Evolutionary conservation across 805 yeast genomes (phyloP).

Genomic region (Zygosaccharomyces kombuchaensis): DNA sequence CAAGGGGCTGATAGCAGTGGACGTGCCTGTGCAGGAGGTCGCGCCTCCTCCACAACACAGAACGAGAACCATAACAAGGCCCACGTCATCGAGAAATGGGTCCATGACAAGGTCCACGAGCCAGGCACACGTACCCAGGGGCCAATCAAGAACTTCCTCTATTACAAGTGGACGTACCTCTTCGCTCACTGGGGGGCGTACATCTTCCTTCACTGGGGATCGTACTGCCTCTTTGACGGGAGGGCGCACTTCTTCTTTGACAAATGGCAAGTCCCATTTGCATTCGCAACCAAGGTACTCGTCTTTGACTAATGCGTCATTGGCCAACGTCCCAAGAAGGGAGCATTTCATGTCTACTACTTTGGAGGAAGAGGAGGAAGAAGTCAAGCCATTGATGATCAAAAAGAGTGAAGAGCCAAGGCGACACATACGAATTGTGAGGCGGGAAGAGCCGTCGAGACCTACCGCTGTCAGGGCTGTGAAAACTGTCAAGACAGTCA

Average conservation of each 20-base stretch:
- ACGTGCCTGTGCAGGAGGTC: slow-evolving; percentile 49
- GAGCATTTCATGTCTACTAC: slow-evolving; percentile 1
- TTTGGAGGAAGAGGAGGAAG: slow-evolving; percentile 5
- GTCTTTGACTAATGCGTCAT: slow-evolving; percentile 2
- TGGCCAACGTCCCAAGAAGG: slow-evolving; percentile 2
- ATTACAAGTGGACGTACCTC: not conserved
- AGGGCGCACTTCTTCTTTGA: not conserved
- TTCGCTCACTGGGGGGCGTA: not conserved
- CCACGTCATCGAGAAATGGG: slow-evolving; percentile 15
- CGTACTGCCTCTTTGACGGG: slow-evolving; percentile 3
- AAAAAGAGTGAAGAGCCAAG: not conserved
- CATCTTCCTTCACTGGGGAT: not conserved
- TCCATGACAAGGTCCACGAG: slow-evolving; percentile 9
- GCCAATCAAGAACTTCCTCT: not conserved
- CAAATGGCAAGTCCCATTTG: not conserved
- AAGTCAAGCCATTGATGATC: not conserved
- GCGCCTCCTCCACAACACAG: slow-evolving; percentile 19
- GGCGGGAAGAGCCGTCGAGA: not conserved
- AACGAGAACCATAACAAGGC: slow-evolving; percentile 11
- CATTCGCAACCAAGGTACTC: slow-evolving; percentile 3
- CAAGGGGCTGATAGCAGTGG: slow-evolving; percentile 62
- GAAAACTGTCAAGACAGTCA: not conserved
- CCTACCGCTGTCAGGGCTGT: not conserved
- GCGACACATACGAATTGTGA: not conserved
- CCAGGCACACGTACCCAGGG: not conserved